Conservation (phyloP, 208 protist species). For the Acanthamoeba castellanii region DNA sequence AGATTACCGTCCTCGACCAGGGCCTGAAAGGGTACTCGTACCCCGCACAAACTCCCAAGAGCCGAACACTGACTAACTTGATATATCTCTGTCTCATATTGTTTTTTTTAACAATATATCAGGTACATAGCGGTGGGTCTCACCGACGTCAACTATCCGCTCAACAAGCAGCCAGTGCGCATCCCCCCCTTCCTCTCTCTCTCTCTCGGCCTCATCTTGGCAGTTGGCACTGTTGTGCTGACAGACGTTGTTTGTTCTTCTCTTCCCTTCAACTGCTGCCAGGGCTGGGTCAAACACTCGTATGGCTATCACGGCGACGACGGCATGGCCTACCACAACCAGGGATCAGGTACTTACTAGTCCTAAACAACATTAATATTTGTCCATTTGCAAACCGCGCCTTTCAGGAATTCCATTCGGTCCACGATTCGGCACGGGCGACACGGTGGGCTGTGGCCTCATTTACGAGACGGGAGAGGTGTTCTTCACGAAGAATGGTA, state of each 20-base stretch:
- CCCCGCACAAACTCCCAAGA: not conserved
- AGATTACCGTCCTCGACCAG: conserved; percentile 64
- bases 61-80: not conserved
- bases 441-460: conserved; percentile 67
- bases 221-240: not conserved
- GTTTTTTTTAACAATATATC: too few relatives aligned
- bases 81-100: too few relatives aligned
- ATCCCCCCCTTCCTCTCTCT: not conserved
- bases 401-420: conserved; percentile 64
- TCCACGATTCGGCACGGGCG: conserved; percentile 70
- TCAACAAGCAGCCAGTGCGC: conserved; percentile 72
- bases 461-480: conserved; percentile 71
- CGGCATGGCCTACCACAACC: conserved; percentile 71
- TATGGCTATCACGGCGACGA: conserved; percentile 73
- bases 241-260: not conserved
- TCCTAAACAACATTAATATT: too few relatives aligned
- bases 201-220: not conserved
- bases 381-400: too few relatives aligned
- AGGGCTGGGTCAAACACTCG: conserved; percentile 73
- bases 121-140: conserved; percentile 71
- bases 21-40: conserved; percentile 36
- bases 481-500: conserved; percentile 76
- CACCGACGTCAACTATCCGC: conserved; percentile 37
- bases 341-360: conserved; percentile 16
- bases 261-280: not conserved